Conservation (phyloP, 768 basidiomycete species). For the Lentinula detonsa region DNA sequence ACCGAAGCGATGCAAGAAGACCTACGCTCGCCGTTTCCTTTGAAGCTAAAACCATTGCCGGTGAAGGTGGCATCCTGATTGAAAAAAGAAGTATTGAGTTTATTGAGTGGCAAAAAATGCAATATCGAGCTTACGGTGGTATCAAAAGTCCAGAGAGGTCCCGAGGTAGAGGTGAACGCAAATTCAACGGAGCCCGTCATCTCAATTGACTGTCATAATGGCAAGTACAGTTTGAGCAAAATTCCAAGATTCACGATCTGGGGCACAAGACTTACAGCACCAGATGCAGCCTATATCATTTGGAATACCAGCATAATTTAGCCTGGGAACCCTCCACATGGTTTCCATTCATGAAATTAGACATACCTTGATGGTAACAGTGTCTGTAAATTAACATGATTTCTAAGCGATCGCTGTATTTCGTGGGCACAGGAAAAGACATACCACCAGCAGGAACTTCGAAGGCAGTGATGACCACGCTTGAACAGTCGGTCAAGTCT, state of each 20-base stretch:
- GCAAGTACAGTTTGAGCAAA: not conserved
- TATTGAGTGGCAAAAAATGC: not conserved
- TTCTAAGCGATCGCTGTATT: not conserved
- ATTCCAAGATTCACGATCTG: not conserved
- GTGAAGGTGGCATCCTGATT: constrained; percentile 1
- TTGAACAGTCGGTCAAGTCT: constrained; percentile 12
- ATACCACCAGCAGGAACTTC: constrained; percentile 10
- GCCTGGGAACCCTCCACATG: no score
- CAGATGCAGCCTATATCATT: not conserved
- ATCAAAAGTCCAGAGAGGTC: constrained; percentile 5
- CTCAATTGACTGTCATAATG: not conserved
- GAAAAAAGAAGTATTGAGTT: not conserved
- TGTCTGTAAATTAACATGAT: not conserved
- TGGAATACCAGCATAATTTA: not conserved
- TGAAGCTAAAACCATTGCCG: not conserved
- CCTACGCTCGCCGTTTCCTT: not conserved
- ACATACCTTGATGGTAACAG: constrained; percentile 1
- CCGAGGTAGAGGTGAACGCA: not conserved
- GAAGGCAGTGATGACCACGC: constrained; percentile 14
- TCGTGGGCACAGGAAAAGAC: not conserved
- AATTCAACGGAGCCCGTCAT: constrained; percentile 4
- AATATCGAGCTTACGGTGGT: not conserved
- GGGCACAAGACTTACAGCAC: not conserved
- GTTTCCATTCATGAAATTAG: not conserved
- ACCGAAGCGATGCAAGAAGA: not conserved